Conservation (phyloP, 148 eudicot genomes). For the Mesembryanthemum crystallinum region DNA sequence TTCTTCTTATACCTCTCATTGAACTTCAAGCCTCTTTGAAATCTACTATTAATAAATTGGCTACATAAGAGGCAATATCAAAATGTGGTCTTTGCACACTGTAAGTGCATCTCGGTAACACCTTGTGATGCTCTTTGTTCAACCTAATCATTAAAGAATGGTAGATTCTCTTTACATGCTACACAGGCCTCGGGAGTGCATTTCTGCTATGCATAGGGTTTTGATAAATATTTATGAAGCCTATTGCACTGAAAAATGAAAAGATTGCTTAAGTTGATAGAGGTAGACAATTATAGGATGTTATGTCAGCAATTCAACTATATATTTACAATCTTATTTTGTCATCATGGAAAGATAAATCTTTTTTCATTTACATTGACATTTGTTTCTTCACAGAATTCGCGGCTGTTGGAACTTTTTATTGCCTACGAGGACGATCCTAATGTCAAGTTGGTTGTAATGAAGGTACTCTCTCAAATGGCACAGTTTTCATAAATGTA, state of each 20-base stretch:
- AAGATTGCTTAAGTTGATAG: background rate
- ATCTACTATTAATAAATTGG: background rate
- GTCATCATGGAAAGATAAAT: background rate
- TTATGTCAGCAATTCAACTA: background rate
- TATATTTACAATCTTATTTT: background rate
- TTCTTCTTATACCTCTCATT: background rate
- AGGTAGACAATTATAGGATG: background rate
- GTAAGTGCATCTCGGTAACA: too few relatives aligned
- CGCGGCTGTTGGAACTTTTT: constrained; percentile 67
- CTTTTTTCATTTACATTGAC: background rate
- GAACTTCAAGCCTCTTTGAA: background rate
- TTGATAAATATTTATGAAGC: background rate
- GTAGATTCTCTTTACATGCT: background rate
- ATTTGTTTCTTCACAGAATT: constrained; percentile 38
- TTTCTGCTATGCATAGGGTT: background rate
- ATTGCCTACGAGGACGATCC: constrained; percentile 59
- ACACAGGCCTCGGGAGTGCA: background rate
- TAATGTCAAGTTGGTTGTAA: constrained; percentile 64
- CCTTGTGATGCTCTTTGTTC: too few relatives aligned
- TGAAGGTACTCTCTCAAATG: constrained; percentile 54
- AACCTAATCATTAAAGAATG: too few relatives aligned
- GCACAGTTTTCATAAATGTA: background rate
- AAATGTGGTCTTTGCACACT: background rate
- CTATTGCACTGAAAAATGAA: background rate
- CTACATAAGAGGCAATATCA: background rate